Evolutionary conservation across 129 eudicot species (phyloP).

Genomic region (Centrapalus pauciflorus): DNA sequence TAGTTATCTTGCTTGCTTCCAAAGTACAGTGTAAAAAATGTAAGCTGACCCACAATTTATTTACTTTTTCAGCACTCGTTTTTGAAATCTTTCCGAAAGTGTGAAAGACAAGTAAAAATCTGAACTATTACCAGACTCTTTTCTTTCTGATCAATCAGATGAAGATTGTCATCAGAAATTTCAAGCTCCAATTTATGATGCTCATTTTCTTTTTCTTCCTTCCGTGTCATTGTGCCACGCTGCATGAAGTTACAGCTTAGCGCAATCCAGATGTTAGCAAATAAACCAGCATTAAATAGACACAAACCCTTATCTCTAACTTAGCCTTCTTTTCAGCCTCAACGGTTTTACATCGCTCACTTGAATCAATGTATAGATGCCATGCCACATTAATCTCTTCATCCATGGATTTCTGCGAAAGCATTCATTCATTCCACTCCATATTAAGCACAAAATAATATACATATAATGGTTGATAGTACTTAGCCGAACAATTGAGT

Average conservation of each 20-base stretch:
- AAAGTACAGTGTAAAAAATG: not conserved
- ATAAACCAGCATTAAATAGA: not conserved
- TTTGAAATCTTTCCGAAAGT: not conserved
- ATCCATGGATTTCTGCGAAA: slow-evolving; percentile 44
- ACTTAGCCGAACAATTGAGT: not conserved
- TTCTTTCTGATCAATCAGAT: slow-evolving; percentile 64
- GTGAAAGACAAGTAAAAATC: slow-evolving; percentile 1
- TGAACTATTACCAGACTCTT: slow-evolving; percentile 45
- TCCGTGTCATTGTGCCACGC: slow-evolving; percentile 38
- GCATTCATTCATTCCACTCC: slow-evolving; percentile 6
- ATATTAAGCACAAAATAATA: not conserved
- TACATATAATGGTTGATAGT: not conserved
- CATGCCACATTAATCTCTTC: slow-evolving; percentile 43
- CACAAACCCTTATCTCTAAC: slow-evolving; percentile 48
- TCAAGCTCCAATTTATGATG: slow-evolving; percentile 51
- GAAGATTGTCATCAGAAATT: slow-evolving; percentile 35
- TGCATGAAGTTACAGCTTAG: slow-evolving; percentile 26
- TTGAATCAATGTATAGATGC: slow-evolving; percentile 44
- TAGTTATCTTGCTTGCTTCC: not conserved
- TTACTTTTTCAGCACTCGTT: not conserved
- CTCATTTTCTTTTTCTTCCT: slow-evolving; percentile 46
- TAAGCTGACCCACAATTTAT: not conserved
- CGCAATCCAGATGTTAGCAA: slow-evolving; percentile 6
- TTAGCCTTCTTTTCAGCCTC: slow-evolving; percentile 54
- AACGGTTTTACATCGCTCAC: slow-evolving; percentile 38